phyloP scores from a whole-genome alignment of 2,329 filamentous ascomycete species.

The Fusarium drepaniforme region DNA sequence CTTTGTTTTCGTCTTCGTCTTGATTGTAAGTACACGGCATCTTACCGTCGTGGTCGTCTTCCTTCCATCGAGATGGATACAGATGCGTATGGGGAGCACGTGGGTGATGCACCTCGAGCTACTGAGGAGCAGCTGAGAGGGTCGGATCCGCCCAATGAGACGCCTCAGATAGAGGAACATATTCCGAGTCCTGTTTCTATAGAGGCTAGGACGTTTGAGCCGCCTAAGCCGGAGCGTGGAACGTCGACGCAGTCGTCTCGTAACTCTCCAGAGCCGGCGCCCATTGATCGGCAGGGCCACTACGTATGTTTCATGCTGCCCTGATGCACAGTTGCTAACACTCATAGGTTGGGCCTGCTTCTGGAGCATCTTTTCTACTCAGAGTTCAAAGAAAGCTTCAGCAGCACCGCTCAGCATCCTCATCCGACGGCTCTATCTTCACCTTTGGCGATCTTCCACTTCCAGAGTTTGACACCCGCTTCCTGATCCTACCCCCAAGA shows the following conservation, averaged over 20 bases:
- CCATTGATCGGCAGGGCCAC: conserved; percentile 32
- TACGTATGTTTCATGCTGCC: neutral
- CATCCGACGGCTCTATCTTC: conserved; percentile 57
- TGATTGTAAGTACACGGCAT: conserved; percentile 40
- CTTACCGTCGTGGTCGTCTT: conserved; percentile 38
- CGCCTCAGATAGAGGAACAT: conserved; percentile 16
- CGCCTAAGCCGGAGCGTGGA: neutral
- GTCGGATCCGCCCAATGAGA: neutral
- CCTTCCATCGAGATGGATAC: conserved; percentile 40
- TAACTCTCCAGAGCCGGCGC: conserved; percentile 32
- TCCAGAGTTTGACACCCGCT: conserved; percentile 48
- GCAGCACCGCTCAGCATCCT: conserved; percentile 52
- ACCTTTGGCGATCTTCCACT: conserved; percentile 64
- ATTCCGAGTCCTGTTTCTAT: conserved; percentile 25
- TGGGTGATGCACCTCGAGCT: neutral
- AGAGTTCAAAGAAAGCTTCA: conserved; percentile 45
- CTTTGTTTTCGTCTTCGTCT: conserved; percentile 38
- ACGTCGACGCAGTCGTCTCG: conserved; percentile 27
- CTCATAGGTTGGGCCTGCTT: conserved; percentile 34
- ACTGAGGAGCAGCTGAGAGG: conserved; percentile 12
- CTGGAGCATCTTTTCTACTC: conserved; percentile 32
- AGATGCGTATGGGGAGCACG: conserved; percentile 4
- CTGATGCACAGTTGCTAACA: neutral
- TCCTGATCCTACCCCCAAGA: conserved; percentile 54
- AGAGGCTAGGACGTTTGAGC: conserved; percentile 9